Conservation (phyloP, 352 stramenopile species). For the Globisporangium uncinulatum region DNA sequence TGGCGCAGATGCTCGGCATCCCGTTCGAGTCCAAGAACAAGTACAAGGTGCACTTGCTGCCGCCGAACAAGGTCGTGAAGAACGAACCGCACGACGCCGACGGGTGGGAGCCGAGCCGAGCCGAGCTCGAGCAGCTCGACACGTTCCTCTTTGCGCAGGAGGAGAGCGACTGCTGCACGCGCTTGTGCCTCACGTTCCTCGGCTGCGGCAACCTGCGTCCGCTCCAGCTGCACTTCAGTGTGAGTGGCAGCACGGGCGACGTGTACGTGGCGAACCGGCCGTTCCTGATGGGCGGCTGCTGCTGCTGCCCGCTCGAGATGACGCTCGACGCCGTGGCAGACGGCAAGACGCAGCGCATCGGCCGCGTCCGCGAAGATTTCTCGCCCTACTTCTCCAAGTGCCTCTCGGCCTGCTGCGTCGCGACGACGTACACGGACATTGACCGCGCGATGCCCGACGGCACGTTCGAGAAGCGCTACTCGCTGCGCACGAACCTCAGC, state of each 20-base stretch:
- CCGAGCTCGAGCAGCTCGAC: conserved; percentile 45
- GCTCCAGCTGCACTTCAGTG: conserved; percentile 39
- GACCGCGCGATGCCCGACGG: conserved; percentile 44
- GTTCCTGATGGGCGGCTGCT: conserved; percentile 27
- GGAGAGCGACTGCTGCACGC: conserved; percentile 28
- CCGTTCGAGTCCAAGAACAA: conserved; percentile 58
- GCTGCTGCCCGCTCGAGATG: conserved; percentile 45
- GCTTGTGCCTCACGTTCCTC: conserved; percentile 26
- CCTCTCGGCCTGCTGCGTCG: conserved; percentile 36
- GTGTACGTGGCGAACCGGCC: conserved; percentile 43
- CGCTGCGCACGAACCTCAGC: conserved; percentile 39
- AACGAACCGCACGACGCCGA: conserved; percentile 32
- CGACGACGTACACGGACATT: conserved; percentile 62
- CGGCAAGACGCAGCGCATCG: conserved; percentile 22
- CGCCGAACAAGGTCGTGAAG: conserved; percentile 45
- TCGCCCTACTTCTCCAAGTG: conserved; percentile 40
- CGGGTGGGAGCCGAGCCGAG: conserved; percentile 35
- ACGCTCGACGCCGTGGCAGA: conserved; percentile 20
- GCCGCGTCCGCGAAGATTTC: conserved; percentile 49
- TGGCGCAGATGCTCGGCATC: conserved; percentile 43
- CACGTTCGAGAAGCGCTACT: conserved; percentile 47
- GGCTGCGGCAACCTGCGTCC: conserved; percentile 34
- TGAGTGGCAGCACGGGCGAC: conserved; percentile 29
- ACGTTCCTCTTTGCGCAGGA: conserved; percentile 43
- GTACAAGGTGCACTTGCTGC: conserved; percentile 44